Percentiles rank a stretch among this genome's conserved stretches.
phyloP scores from a whole-genome alignment of 2,329 filamentous ascomycete species.

The Talaromyces sp. region DNA sequence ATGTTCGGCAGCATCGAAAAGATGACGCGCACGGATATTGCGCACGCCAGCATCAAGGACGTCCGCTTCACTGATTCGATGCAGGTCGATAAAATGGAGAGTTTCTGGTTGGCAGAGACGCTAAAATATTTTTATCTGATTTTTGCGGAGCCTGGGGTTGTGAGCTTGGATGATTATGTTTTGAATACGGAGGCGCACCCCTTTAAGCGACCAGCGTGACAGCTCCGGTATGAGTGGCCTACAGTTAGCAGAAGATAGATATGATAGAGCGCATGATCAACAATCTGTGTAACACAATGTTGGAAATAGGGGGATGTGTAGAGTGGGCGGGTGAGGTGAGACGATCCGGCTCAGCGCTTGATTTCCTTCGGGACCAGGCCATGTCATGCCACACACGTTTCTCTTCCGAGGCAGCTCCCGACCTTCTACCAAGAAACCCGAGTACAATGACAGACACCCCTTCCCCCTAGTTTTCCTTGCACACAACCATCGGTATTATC shows the following conservation, averaged over 20 bases:
- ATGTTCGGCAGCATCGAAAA: conserved; percentile 50
- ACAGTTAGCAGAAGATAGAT: neutral
- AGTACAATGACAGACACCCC: no score
- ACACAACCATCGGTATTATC: no score
- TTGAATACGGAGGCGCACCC: conserved; percentile 23
- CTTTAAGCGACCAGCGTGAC: conserved; percentile 6
- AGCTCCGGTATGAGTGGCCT: neutral
- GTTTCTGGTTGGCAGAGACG: conserved; percentile 46
- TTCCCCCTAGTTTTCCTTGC: no score
- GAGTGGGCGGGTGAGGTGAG: neutral
- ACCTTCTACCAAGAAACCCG: neutral
- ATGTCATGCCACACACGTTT: neutral
- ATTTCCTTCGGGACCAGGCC: neutral
- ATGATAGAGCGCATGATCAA: neutral
- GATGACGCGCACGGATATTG: conserved; percentile 42
- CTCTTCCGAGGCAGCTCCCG: neutral
- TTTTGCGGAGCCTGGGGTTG: conserved; percentile 38
- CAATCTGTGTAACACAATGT: neutral
- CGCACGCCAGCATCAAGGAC: conserved; percentile 43
- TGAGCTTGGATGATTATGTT: conserved; percentile 45
- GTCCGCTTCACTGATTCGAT: conserved; percentile 31
- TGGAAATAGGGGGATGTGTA: neutral
- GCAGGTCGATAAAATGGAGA: conserved; percentile 42
- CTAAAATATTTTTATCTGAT: conserved; percentile 47
- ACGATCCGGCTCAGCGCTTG: neutral